These are phyloP conservation scores for Trametes sanguinea DNA, from an alignment of 768 basidiomycete genomes.

Conservation along the genomic window DNA sequence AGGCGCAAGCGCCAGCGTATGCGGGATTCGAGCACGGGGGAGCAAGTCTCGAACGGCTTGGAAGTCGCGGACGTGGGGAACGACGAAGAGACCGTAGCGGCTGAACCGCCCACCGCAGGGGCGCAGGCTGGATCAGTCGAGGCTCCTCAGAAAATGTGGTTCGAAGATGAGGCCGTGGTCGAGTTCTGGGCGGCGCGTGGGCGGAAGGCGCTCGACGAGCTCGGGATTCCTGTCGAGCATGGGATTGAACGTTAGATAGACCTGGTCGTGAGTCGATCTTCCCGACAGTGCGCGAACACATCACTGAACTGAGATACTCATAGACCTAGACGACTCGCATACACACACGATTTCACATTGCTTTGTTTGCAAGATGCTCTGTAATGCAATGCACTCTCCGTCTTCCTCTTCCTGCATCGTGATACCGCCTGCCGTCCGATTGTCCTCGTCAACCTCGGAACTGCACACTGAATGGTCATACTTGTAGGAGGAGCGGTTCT, in stretches of 20 bases:
- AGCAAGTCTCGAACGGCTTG: background rate
- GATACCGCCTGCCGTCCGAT: background rate
- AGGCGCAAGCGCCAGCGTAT: slow-evolving; percentile 17
- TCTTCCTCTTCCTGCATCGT: background rate
- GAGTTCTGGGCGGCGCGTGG: slow-evolving; percentile 57
- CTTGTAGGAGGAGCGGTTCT: no score
- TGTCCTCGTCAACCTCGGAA: background rate
- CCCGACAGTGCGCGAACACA: background rate
- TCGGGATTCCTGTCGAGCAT: slow-evolving; percentile 49
- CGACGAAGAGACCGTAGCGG: slow-evolving; percentile 9
- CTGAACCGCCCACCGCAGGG: background rate
- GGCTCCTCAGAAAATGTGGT: slow-evolving; percentile 46
- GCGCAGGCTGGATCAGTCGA: background rate
- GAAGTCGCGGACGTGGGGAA: slow-evolving; percentile 12
- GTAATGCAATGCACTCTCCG: background rate
- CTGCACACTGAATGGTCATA: background rate
- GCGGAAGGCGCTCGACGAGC: slow-evolving; percentile 45
- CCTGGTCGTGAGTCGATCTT: background rate
- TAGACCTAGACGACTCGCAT: background rate
- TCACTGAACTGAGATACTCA: background rate
- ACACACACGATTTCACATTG: background rate
- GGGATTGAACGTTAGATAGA: slow-evolving; percentile 38
- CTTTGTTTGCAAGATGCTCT: slow-evolving; percentile 1
- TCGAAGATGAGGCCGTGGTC: slow-evolving; percentile 45
- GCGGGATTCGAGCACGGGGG: background rate